Percentiles rank a stretch among this genome's conserved stretches.
phyloP scores from a whole-genome alignment of 257 asterid species.

The Jacaranda mimosifolia region DNA sequence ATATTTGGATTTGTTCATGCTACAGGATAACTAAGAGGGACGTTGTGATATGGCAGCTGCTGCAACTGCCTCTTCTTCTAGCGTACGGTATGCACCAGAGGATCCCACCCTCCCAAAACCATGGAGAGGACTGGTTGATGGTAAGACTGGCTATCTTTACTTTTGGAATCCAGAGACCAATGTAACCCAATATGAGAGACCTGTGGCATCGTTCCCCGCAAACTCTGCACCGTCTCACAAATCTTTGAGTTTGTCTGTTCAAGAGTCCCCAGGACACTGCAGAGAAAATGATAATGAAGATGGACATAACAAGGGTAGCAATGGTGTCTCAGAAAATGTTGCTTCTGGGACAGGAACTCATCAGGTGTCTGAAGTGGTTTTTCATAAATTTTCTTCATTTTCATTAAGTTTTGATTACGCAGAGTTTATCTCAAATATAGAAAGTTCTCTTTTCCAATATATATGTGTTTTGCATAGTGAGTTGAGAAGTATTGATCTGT shows the following conservation, averaged over 20 bases:
- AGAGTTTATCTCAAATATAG: constrained; percentile 16
- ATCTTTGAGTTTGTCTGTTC: constrained; percentile 56
- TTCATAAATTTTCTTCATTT: not conserved
- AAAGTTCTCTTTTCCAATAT: not conserved
- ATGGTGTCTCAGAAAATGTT: constrained; percentile 48
- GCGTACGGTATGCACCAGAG: constrained; percentile 88
- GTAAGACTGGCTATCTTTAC: constrained; percentile 78
- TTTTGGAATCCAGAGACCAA: constrained; percentile 96
- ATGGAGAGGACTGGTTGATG: constrained; percentile 88
- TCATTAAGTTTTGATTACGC: not conserved
- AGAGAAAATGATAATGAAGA: constrained; percentile 43
- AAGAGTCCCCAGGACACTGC: constrained; percentile 47
- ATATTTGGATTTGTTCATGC: constrained; percentile 18
- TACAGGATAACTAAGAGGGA: constrained; percentile 38
- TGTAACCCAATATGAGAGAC: constrained; percentile 85
- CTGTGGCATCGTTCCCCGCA: constrained; percentile 46
- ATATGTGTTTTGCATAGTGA: constrained; percentile 2
- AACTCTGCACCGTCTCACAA: constrained; percentile 49
- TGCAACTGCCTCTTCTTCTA: constrained; percentile 52
- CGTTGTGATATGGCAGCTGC: constrained; percentile 65
- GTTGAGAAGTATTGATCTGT: not conserved
- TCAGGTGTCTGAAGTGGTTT: constrained; percentile 53
- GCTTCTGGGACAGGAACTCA: constrained; percentile 50
- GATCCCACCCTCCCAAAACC: constrained; percentile 95
- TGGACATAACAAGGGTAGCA: constrained; percentile 44